Evolutionary conservation across 768 basidiomycete species (phyloP), one percentile per base, ranked within the genome.

Genomic region (Hygrophoropsis aurantiaca): DNA sequence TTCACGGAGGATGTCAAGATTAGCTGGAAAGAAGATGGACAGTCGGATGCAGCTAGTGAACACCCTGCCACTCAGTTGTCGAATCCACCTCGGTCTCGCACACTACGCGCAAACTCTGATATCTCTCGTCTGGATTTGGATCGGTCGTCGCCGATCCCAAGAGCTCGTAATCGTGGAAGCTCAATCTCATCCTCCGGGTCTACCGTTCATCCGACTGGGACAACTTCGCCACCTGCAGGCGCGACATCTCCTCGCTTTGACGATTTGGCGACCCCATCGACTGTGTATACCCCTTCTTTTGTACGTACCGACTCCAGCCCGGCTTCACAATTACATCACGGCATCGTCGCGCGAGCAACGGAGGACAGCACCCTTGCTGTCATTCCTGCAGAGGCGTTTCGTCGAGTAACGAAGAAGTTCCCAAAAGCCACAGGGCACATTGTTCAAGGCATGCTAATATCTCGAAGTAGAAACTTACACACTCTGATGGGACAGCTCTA

Each of bases 371-470:
- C 97, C 2, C 72, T 99, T 16, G 97, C 95, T n/a, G 95, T 99
- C 9, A 98, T 99, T 46, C 97, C 97, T 20, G 95, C 97, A 2
- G 94, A 97, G 64, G 97, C 95, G 4, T 99, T 99, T 69, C 77
- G 87, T 46, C 77, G 94, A 41, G 72, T 99, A 33, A 97, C 95
- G 3, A 91, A 94, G 69, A 94, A 95, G 62, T 97, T 88, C 57
- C 97, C 97, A 0, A 98, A 98, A 59, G 94, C 97, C 3, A 90
- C 94, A 30, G 94, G 94, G 4, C 93, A 94, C 58, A 94, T 97
- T 49, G 92, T 97, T 0, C 91, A 94, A 80, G 92, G 93, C 84
- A 59, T 27, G 61, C 50, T 23, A 33, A 30, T 19, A 0, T 49
- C 19, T 8, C 34, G 18, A 30, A 25, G 18, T n/a, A 11, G 25